A percentile compares a stretch with the other conserved stretches of the same genome.
These are phyloP conservation scores for Claviceps spartinae DNA, from an alignment of 2,329 filamentous ascomycete species.

Conservation along the genomic window DNA sequence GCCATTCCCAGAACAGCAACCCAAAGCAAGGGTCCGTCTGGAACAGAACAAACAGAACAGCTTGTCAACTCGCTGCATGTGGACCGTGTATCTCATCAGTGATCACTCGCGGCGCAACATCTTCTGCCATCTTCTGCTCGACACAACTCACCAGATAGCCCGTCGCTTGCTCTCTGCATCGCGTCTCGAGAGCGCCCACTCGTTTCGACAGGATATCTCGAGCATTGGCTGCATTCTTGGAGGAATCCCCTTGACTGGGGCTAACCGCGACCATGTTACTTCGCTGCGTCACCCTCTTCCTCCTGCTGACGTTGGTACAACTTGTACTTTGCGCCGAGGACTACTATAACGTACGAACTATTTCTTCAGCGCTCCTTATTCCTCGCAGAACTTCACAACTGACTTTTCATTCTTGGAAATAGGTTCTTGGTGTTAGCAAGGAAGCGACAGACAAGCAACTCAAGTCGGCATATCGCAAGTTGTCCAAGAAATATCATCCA, in stretches of 20 bases:
- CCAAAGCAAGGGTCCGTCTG: not conserved
- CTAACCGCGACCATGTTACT: slow-evolving; percentile 34
- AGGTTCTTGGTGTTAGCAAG: slow-evolving; percentile 71
- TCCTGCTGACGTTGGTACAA: slow-evolving; percentile 41
- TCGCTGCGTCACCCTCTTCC: slow-evolving; percentile 31
- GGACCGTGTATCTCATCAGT: too few relatives aligned
- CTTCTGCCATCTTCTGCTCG: not conserved
- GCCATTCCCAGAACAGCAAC: too few relatives aligned
- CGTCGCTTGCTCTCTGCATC: slow-evolving; percentile 2
- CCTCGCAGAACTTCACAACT: not conserved
- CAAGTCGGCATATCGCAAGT: slow-evolving; percentile 80
- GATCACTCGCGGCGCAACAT: not conserved
- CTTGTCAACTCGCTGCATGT: not conserved
- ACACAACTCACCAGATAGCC: slow-evolving; percentile 2
- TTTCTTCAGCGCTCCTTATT: not conserved
- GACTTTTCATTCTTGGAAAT: not conserved
- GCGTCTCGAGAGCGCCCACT: slow-evolving; percentile 1
- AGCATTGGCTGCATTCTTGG: not conserved
- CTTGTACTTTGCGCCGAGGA: slow-evolving; percentile 50
- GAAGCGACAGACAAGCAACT: slow-evolving; percentile 75
- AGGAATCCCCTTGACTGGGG: slow-evolving; percentile 7
- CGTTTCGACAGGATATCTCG: not conserved
- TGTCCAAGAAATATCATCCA: slow-evolving; percentile 93
- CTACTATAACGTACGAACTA: slow-evolving; percentile 55
- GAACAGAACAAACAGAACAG: not conserved